Base-by-base conservation (phyloP, 805 yeast genomes). In the Sungouiella blattae region DNA sequence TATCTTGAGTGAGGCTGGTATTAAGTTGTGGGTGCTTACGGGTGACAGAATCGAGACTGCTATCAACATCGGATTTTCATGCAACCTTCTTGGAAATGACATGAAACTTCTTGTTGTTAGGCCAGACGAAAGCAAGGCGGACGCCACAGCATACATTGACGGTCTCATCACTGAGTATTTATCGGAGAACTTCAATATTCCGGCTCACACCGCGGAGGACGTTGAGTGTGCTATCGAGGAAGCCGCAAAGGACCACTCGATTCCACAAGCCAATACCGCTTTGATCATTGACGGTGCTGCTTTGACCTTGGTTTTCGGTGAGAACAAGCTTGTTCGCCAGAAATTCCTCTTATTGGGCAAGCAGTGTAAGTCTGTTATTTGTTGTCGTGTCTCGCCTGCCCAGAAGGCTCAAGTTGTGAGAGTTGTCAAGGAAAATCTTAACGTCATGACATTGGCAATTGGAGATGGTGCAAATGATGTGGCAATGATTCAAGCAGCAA, bases 1-100 rank as follows among this genome's bases (percentile, higher is more conserved):
- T 6, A 55, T 78, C 5, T 64, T 85, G 37, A 83, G 76, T 11
- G 68, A 77, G 44, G 93, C 93, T 6, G 93, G 94, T 55, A 81
- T 85, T 37, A 85, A 85, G 57, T 63, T 85, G 35, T 85, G 94
- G 94, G 93, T 85, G 30, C 66, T 85, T 32, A 85, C 94, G 3
- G 94, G 94, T 62, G 94, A 85, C 58, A 84, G 83, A 58, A 86
- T 85, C n/a, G 94, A 85, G 59, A 85, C 94, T 21, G 94, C 93
- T 9, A 84, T 85, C 48, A 85, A 85, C 51, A 85, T 85, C 66
- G 94, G 93, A 3, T 85, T 85, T 53, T 82, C 89, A 2, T 85
- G 94, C 72, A 85, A 85, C 50, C 63, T 85, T 36, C 65, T 85
- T 37, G 82, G 80, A 36, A 81, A 73, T 44, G 85, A 82, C 30